phyloP scores from a whole-genome alignment of 1,284 basidiomycete genomes.

The Puccinia horiana region DNA sequence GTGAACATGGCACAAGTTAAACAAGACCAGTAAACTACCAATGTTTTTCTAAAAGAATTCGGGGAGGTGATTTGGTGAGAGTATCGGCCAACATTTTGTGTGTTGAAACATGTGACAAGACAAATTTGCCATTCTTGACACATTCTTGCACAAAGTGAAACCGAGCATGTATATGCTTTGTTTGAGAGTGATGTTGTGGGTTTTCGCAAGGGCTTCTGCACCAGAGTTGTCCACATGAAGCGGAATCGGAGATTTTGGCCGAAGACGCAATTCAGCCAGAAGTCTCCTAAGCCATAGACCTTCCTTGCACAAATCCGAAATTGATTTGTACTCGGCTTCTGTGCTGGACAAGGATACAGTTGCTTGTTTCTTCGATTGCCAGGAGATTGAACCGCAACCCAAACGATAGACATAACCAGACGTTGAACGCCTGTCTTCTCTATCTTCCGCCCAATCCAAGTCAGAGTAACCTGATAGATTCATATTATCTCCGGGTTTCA shows the following conservation, averaged over 20 bases:
- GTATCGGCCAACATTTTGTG: background rate
- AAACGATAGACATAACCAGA: too few species aligned
- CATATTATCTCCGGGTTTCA: background rate
- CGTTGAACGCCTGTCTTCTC: background rate
- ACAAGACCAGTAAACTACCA: conserved; percentile 1
- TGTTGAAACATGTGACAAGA: background rate
- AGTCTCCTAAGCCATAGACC: too few species aligned
- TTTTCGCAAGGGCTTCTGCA: background rate
- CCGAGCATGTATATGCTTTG: background rate
- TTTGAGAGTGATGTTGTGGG: background rate
- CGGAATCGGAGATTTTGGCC: too few species aligned
- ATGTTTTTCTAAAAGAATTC: too few species aligned
- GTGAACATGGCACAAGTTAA: too few species aligned
- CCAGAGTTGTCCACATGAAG: background rate
- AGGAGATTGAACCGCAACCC: too few species aligned
- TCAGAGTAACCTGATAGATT: background rate
- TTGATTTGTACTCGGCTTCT: too few species aligned
- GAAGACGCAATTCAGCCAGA: too few species aligned
- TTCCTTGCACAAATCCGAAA: too few species aligned
- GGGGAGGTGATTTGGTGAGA: background rate
- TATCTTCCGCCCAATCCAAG: conserved; percentile 10
- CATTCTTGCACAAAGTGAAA: background rate
- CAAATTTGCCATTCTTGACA: background rate
- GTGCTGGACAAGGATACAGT: too few species aligned
- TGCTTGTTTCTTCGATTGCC: too few species aligned